phyloP scores from a whole-genome alignment of 2,329 filamentous ascomycete species.

The Hypoxylon sp. region DNA sequence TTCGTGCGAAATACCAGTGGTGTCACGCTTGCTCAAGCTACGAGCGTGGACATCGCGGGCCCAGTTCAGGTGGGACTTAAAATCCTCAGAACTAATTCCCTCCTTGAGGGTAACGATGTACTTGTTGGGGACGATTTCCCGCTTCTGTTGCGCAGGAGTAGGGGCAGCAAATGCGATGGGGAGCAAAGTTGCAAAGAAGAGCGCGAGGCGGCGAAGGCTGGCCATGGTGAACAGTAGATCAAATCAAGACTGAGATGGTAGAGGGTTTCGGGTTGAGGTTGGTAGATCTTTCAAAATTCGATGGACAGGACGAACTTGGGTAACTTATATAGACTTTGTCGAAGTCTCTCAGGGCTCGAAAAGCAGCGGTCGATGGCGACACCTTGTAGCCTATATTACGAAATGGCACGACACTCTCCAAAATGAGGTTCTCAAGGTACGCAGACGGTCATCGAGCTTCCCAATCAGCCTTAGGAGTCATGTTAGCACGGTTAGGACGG shows the following conservation, averaged over 20 bases:
- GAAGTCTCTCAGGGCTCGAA: conserved; percentile 5
- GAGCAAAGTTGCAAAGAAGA: conserved; percentile 53
- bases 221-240: conserved; percentile 44
- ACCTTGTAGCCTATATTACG: conserved; percentile 24
- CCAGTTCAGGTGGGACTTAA: conserved; percentile 56
- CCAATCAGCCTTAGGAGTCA: conserved; percentile 39
- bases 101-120: conserved; percentile 53
- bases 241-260: conserved; percentile 1
- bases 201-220: conserved; percentile 51
- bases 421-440: conserved; percentile 37
- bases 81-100: conserved; percentile 51
- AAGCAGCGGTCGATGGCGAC: conserved; percentile 26
- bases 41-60: conserved; percentile 56
- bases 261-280: conserved; percentile 22
- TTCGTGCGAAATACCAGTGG: conserved; percentile 58
- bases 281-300: conserved; percentile 16
- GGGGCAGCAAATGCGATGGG: conserved; percentile 51
- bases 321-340: conserved; percentile 40
- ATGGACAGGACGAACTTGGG: conserved; percentile 7
- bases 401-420: conserved; percentile 40
- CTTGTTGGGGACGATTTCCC: conserved; percentile 53
- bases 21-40: conserved; percentile 56
- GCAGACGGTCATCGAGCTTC: conserved; percentile 42
- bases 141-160: conserved; percentile 43
- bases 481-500: conserved; percentile 15